These are phyloP conservation scores for Glomus cerebriforme DNA, from an alignment of 192 early-diverging fungal species.

Conservation along the genomic window DNA sequence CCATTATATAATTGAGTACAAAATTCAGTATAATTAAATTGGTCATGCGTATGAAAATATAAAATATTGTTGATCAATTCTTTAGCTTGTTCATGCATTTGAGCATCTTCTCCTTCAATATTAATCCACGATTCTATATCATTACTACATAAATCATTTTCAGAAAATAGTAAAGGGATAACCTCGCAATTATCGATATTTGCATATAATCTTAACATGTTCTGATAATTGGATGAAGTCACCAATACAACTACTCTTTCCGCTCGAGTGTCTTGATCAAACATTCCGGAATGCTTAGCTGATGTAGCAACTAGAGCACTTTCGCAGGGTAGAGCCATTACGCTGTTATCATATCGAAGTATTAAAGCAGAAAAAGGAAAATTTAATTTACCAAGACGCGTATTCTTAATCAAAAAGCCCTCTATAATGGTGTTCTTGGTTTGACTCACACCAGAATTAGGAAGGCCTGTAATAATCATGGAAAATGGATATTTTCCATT, in stretches of 20 bases:
- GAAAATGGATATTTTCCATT: not conserved
- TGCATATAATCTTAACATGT: conserved; percentile 3
- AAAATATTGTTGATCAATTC: not conserved
- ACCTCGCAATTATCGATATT: not conserved
- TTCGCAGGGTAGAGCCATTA: not conserved
- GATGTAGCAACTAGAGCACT: not conserved
- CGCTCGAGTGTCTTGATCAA: not conserved
- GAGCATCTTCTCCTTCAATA: not conserved
- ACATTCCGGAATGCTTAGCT: not conserved
- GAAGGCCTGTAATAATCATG: not conserved
- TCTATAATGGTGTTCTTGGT: not conserved
- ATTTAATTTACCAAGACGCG: not conserved
- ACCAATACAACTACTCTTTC: conserved; percentile 6
- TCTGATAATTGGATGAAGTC: not conserved
- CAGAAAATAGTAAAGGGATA: conserved; percentile 4
- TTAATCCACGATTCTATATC: not conserved
- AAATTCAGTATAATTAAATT: conserved; percentile 9
- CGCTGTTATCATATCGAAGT: conserved; percentile 5
- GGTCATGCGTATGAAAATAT: not conserved
- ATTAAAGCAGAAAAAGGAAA: not conserved
- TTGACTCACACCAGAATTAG: not conserved
- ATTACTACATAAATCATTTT: not conserved
- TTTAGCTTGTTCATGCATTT: not conserved
- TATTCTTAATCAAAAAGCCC: not conserved
- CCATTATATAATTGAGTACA: not conserved